A percentile compares a stretch with the other conserved stretches of the same genome.
These are phyloP conservation scores for Maudiozyma serrabonitensis DNA, from an alignment of 805 yeast genomes.

Conservation along the genomic window DNA sequence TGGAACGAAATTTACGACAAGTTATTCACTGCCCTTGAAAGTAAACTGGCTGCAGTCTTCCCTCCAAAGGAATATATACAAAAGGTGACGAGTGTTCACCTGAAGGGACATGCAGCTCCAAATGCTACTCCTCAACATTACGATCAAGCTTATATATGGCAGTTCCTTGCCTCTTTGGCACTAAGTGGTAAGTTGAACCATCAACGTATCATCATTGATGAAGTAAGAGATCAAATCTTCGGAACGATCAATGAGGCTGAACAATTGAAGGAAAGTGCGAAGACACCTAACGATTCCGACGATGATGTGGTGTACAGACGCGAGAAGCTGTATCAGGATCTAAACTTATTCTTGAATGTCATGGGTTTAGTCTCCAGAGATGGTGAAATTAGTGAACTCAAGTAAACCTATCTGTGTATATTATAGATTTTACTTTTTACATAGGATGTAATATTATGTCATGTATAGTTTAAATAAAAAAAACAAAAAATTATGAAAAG, in stretches of 20 bases:
- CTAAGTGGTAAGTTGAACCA: conserved; percentile 83
- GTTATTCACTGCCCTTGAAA: conserved; percentile 69
- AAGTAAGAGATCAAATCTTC: conserved; percentile 85
- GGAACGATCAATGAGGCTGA: conserved; percentile 77
- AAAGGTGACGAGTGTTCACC: conserved; percentile 7
- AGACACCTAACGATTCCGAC: conserved; percentile 10
- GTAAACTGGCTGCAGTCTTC: conserved; percentile 67
- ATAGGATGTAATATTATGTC: background rate
- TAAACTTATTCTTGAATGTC: conserved; percentile 87
- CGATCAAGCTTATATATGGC: conserved; percentile 89
- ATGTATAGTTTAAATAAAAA: background rate
- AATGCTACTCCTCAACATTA: conserved; percentile 28
- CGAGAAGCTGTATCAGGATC: conserved; percentile 60
- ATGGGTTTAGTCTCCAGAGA: conserved; percentile 94
- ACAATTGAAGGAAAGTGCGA: conserved; percentile 26
- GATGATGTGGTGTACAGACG: conserved; percentile 39
- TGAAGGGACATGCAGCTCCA: conserved; percentile 6
- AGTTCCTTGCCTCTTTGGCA: conserved; percentile 87
- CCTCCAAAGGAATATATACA: conserved; percentile 47
- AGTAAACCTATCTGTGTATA: conserved; percentile 15
- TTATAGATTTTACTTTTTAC: background rate
- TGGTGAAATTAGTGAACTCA: conserved; percentile 74
- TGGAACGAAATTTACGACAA: conserved; percentile 81
- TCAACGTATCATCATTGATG: conserved; percentile 89
- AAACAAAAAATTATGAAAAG: no score